Evolutionary conservation across 208 protist species (phyloP).

Genomic region (Borovskyia barvae): DNA sequence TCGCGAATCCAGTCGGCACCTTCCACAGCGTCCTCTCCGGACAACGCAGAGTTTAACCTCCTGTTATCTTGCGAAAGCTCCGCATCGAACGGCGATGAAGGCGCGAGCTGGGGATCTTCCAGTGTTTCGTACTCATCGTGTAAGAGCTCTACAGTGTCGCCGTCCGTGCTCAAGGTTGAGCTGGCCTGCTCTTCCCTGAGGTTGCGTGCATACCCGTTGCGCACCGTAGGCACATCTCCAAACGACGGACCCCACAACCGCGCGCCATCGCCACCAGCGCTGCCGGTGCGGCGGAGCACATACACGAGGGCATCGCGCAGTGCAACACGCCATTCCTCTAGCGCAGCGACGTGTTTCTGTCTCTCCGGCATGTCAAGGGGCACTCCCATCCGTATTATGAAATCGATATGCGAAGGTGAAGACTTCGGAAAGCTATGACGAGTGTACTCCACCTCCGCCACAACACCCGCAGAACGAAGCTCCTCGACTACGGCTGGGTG

Average conservation of each 20-base stretch:
- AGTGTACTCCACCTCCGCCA: slow-evolving; percentile 23
- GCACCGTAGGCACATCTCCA: no score
- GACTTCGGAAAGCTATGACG: neutral
- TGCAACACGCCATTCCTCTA: slow-evolving; percentile 39
- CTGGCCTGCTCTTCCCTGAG: no score
- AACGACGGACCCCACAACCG: slow-evolving; percentile 2
- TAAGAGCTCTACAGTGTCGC: no score
- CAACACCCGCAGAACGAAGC: slow-evolving; percentile 34
- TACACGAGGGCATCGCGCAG: slow-evolving; percentile 63
- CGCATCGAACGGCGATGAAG: no score
- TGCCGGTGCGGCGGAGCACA: slow-evolving; percentile 34
- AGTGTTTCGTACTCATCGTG: no score
- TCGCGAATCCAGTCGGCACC: slow-evolving; percentile 14
- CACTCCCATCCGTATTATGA: slow-evolving; percentile 23
- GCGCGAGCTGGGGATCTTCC: no score
- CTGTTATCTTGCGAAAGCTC: no score
- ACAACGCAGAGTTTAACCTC: neutral
- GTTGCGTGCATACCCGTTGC: no score
- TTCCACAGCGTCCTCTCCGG: neutral
- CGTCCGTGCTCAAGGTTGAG: no score
- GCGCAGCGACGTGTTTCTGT: slow-evolving; percentile 19
- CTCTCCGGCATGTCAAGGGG: slow-evolving; percentile 24
- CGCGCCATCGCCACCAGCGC: neutral
- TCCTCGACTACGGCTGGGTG: slow-evolving; percentile 45
- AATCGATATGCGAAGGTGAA: slow-evolving; percentile 9